Evolutionary conservation across 2,329 filamentous ascomycete genomes (phyloP).

Genomic region (Cladosporium sp.): DNA sequence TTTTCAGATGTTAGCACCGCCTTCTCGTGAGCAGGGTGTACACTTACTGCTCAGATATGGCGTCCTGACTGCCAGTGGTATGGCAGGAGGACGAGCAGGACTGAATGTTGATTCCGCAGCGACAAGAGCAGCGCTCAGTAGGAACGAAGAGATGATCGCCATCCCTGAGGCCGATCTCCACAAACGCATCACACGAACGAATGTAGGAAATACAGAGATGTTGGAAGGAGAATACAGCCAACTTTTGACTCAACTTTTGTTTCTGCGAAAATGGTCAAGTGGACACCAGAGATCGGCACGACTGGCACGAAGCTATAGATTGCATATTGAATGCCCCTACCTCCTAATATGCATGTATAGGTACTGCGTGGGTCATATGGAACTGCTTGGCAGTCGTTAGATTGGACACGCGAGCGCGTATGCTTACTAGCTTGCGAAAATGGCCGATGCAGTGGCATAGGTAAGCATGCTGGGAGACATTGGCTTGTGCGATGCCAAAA

Average conservation of each 20-base stretch:
- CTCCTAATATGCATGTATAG: not conserved
- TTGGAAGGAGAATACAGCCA: not conserved
- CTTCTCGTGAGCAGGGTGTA: conserved; percentile 33
- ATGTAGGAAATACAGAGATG: not conserved
- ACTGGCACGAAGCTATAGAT: not conserved
- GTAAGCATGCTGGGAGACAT: conserved; percentile 2
- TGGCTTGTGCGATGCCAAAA: not conserved
- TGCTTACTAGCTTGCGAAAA: not conserved
- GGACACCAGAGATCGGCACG: not conserved
- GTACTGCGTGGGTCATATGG: not conserved
- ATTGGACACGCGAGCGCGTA: not conserved
- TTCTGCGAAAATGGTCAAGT: not conserved
- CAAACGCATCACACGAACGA: too few species aligned
- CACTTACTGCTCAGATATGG: conserved; percentile 62
- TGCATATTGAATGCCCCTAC: not conserved
- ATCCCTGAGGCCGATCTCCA: not conserved
- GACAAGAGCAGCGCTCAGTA: conserved; percentile 15
- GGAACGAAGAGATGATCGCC: conserved; percentile 6
- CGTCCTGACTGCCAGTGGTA: conserved; percentile 69
- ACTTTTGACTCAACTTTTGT: not conserved
- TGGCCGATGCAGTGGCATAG: not conserved
- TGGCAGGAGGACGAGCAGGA: conserved; percentile 62
- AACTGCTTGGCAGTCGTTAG: not conserved
- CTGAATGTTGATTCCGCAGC: conserved; percentile 52
- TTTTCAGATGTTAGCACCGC: not conserved